Base-by-base conservation (phyloP, 352 stramenopile species). In the Pilasporangium apinafurcum region DNA sequence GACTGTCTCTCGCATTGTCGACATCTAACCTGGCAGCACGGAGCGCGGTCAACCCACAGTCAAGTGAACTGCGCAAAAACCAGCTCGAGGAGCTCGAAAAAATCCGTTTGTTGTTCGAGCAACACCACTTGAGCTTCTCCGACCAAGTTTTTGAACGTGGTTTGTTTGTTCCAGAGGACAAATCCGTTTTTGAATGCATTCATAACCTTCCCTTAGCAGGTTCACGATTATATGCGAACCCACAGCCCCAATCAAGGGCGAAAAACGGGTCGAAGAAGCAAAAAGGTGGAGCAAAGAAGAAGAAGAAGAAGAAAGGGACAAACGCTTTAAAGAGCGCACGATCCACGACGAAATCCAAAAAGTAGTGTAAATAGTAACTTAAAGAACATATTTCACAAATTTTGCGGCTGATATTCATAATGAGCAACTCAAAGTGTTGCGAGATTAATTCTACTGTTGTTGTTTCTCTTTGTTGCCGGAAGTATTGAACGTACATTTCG, bases 31-130 rank as follows among this genome's bases (percentile, higher is more conserved):
- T n/a, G 2, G 37, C 6, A 38, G 2, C 16, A 45, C 31, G 24
- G 41, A n/a, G 2, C 18, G 32, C 1, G 12, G 32, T 2, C 47
- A 50, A n/a, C 6, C 46, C 8, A 41, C 57, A 5, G 62, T 56
- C 4, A 68, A 89, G 77, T 24, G 70, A 81, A 7, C 51, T 86
- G 37, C 68, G 77, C 12, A 49, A 56, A 1, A 53, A 70, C 21
- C 72, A 89, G 36, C 44, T 83, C 25, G 42, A 71, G 17, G 77
- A 89, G 29, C 24, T 89, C 20, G 71, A 85, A 27, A 74, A 81
- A 9, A 86, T 89, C 43, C 73, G 71, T 2, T 39, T 54, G 0
- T 50, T 84, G 2, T 89, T 89, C 25, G 56, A 82, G 37, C 54
- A 59, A 20, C 67, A 81, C 48, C 55, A 77, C 13, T 50, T 89